Conservation (phyloP, 2,329 filamentous ascomycete genomes). For the Lachnellula cervina region DNA sequence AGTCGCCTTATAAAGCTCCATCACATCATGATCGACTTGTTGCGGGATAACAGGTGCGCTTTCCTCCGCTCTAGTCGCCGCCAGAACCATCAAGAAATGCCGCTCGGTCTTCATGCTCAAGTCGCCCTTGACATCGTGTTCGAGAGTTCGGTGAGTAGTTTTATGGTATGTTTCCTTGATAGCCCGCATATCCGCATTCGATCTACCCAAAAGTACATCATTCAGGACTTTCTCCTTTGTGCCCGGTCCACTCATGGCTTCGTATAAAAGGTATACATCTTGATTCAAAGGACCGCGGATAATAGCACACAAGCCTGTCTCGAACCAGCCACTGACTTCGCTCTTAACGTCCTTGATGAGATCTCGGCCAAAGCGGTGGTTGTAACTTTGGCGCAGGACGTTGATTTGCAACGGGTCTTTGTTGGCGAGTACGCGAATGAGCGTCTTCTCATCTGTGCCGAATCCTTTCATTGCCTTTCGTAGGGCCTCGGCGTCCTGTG, state of each 20-base stretch:
- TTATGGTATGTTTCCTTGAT: constrained; percentile 77
- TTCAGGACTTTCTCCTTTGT: constrained; percentile 85
- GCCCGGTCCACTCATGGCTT: constrained; percentile 71
- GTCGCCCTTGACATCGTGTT: constrained; percentile 69
- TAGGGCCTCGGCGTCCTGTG: constrained; percentile 63
- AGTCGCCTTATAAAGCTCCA: constrained; percentile 69
- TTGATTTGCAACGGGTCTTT: constrained; percentile 77
- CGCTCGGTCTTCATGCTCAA: constrained; percentile 80
- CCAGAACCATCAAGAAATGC: constrained; percentile 78
- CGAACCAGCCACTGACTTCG: constrained; percentile 72
- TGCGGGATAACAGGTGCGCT: constrained; percentile 66
- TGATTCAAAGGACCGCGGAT: constrained; percentile 73
- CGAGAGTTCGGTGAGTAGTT: constrained; percentile 61
- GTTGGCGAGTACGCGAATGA: constrained; percentile 65
- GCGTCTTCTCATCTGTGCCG: constrained; percentile 75
- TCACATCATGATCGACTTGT: constrained; percentile 70
- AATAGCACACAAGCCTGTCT: constrained; percentile 68
- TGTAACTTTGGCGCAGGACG: constrained; percentile 62
- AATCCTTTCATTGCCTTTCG: constrained; percentile 89
- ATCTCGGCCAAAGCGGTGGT: constrained; percentile 58
- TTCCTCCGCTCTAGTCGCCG: constrained; percentile 72
- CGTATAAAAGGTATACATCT: constrained; percentile 66
- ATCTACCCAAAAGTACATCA: constrained; percentile 75
- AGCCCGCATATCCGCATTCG: constrained; percentile 80
- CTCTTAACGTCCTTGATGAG: constrained; percentile 71